Evolutionary conservation across 2,329 filamentous ascomycete genomes (phyloP).

Genomic region (Kalmusia sp.): DNA sequence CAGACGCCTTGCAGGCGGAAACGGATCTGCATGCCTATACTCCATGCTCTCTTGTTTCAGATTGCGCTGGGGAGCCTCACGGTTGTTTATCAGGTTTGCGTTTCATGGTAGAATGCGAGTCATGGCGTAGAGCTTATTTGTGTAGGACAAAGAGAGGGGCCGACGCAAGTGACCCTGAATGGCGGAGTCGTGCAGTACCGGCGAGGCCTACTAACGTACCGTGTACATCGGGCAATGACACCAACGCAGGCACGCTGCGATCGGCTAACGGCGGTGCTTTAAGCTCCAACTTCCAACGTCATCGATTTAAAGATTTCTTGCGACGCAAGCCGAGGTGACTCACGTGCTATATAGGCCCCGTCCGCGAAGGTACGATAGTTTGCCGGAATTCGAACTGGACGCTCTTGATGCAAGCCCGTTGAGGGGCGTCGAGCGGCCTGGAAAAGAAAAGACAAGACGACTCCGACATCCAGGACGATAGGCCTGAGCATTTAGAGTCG

Average conservation of each 20-base stretch:
- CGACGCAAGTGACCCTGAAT: constrained; percentile 1
- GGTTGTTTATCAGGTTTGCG: not conserved
- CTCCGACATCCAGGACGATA: not conserved
- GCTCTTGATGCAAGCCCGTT: constrained; percentile 1
- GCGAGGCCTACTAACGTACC: not conserved
- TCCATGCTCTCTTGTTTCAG: not conserved
- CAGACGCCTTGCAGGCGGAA: constrained; percentile 3
- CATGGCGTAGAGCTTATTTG: not conserved
- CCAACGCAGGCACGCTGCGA: constrained; percentile 16
- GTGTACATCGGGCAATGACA: constrained; percentile 8
- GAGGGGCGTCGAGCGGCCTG: not conserved
- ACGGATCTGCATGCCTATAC: not conserved
- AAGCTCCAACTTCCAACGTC: not conserved
- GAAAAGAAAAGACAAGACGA: not conserved
- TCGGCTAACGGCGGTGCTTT: constrained; percentile 13
- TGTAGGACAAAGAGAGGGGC: not conserved
- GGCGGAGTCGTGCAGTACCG: constrained; percentile 9
- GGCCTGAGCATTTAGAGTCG: constrained; percentile 6
- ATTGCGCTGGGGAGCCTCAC: not conserved
- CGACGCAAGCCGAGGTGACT: constrained; percentile 1
- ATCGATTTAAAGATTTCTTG: not conserved
- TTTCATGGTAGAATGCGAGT: constrained; percentile 3
- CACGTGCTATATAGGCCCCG: constrained; percentile 1
- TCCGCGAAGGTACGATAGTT: not conserved
- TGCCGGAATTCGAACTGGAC: not conserved